Evolutionary conservation across 2,329 filamentous ascomycete species (phyloP).

Genomic region (Diaporthe sp.): DNA sequence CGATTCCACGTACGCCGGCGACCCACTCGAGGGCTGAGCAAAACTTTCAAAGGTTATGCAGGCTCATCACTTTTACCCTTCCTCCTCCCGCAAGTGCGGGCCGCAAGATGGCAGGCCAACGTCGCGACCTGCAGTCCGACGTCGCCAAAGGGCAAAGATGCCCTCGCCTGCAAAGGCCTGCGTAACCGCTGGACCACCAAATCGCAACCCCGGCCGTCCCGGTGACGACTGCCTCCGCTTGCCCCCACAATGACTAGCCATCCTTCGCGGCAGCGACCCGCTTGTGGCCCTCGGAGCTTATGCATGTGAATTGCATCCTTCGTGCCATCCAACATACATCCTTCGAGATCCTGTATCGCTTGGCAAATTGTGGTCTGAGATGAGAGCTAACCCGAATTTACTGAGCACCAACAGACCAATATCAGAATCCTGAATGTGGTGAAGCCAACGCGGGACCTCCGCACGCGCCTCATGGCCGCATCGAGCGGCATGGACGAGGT

Average conservation of each 20-base stretch:
- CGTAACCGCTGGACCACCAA: slow-evolving; percentile 25
- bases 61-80: not conserved
- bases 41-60: slow-evolving; percentile 12
- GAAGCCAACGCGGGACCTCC: slow-evolving; percentile 85
- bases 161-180: slow-evolving; percentile 11
- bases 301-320: slow-evolving; percentile 31
- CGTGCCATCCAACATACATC: slow-evolving; percentile 13
- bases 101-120: not conserved
- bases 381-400: slow-evolving; percentile 36
- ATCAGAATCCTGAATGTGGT: slow-evolving; percentile 74
- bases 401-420: slow-evolving; percentile 62
- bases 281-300: slow-evolving; percentile 22
- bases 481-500: slow-evolving; percentile 78
- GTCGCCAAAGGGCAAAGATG: not conserved
- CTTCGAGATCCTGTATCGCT: slow-evolving; percentile 18
- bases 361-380: slow-evolving; percentile 1
- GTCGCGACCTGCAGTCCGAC: slow-evolving; percentile 10
- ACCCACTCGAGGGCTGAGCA: slow-evolving; percentile 23
- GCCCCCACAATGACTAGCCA: slow-evolving; percentile 3
- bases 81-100: slow-evolving; percentile 5
- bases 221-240: slow-evolving; percentile 11
- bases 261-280: slow-evolving; percentile 29
- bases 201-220: slow-evolving; percentile 20
- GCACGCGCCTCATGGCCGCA: slow-evolving; percentile 80
- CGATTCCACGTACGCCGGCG: slow-evolving; percentile 21